Conservation (phyloP, 768 basidiomycete species). For the Mycena epipterygia region DNA sequence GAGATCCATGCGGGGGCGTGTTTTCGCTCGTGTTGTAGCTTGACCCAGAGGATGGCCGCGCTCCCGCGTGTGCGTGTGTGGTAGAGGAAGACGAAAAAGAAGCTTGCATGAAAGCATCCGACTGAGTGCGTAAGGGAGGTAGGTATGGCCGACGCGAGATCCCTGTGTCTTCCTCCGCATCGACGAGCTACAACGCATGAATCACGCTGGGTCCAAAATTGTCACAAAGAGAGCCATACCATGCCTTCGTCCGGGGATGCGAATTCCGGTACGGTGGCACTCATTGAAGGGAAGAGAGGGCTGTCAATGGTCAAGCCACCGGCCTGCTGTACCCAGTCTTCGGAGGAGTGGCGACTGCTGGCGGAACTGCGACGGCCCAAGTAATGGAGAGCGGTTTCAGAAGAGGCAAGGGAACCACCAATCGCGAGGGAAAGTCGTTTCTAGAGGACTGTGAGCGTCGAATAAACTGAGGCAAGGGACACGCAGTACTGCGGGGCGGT, state of each 20-base stretch:
- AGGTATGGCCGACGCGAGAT: conserved; percentile 31
- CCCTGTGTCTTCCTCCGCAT: conserved; percentile 35
- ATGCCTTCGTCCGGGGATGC: conserved; percentile 62
- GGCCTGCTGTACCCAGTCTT: conserved; percentile 85
- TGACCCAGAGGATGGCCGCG: conserved; percentile 14
- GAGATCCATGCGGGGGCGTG: conserved; percentile 1
- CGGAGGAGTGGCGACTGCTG: conserved; percentile 60
- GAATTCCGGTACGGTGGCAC: conserved; percentile 6
- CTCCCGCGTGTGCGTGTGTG: conserved; percentile 26
- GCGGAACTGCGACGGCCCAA: conserved; percentile 43
- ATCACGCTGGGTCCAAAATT: neutral
- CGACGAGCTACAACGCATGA: conserved; percentile 43
- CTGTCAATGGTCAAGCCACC: conserved; percentile 76
- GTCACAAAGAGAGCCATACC: conserved; percentile 46
- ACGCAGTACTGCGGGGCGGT: conserved; percentile 67
- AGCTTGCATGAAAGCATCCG: conserved; percentile 25
- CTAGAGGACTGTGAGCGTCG: conserved; percentile 48
- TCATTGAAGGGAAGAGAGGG: conserved; percentile 48
- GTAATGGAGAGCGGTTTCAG: conserved; percentile 28
- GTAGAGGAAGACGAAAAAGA: neutral
- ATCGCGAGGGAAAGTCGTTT: conserved; percentile 69
- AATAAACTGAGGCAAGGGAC: neutral
- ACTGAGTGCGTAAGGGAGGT: conserved; percentile 35
- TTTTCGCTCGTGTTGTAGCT: conserved; percentile 17
- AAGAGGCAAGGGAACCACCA: conserved; percentile 27